Conservation (phyloP, 768 basidiomycete species). For the Xerocomellus amylosporus region DNA sequence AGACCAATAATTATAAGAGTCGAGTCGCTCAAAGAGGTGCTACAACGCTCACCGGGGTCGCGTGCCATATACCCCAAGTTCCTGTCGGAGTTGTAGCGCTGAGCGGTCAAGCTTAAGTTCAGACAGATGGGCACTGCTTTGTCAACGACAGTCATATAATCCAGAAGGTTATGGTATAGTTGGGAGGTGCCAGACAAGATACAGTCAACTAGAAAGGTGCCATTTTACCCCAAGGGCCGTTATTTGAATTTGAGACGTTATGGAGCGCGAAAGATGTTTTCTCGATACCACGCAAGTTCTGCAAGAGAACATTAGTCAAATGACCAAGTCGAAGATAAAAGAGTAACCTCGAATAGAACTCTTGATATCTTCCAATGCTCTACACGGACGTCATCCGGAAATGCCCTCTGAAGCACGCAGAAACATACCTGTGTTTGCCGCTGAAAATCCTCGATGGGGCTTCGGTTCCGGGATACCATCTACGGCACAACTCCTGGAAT, state of each 20-base stretch:
- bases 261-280: conserved; percentile 60
- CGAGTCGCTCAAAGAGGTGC: background rate
- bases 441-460: conserved; percentile 30
- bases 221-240: too few species aligned
- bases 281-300: conserved; percentile 80
- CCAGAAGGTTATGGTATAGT: too few species aligned
- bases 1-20: too few species aligned
- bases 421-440: conserved; percentile 55
- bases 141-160: too few species aligned
- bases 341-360: conserved; percentile 66
- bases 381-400: conserved; percentile 28
- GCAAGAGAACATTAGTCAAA: background rate
- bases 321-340: background rate
- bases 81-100: too few species aligned
- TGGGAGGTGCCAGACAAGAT: background rate
- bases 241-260: background rate
- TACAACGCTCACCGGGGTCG: background rate
- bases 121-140: too few species aligned
- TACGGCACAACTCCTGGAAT: conserved; percentile 62
- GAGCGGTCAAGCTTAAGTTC: too few species aligned
- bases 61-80: too few species aligned
- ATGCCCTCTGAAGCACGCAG: background rate
- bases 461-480: conserved; percentile 58
- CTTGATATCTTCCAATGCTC: conserved; percentile 80
- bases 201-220: background rate